These are phyloP conservation scores for Serendipita sp. DNA, from an alignment of 768 basidiomycete species.

Conservation along the genomic window DNA sequence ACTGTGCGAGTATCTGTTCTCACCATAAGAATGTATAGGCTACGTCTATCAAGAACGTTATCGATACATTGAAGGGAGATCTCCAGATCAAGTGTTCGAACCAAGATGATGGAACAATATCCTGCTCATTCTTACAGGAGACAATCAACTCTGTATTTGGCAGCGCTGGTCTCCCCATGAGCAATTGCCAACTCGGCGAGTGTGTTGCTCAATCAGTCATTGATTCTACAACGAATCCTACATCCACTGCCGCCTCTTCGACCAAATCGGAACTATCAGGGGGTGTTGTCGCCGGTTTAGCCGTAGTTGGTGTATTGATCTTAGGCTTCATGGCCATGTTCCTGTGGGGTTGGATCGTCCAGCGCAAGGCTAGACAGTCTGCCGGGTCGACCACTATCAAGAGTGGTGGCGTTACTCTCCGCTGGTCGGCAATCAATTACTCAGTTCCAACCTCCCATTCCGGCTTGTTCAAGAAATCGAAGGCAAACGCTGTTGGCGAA, in stretches of 20 bases:
- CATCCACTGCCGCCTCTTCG: slow-evolving; percentile 19
- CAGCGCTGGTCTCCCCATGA: slow-evolving; percentile 47
- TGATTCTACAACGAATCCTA: slow-evolving; percentile 26
- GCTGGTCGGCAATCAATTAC: slow-evolving; percentile 58
- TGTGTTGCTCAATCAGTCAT: slow-evolving; percentile 72
- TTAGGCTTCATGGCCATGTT: slow-evolving; percentile 42
- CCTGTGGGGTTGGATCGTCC: slow-evolving; percentile 41
- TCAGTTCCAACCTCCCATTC: slow-evolving; percentile 24
- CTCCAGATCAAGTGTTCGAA: slow-evolving; percentile 53
- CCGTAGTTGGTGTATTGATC: slow-evolving; percentile 58
- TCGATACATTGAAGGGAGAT: slow-evolving; percentile 48
- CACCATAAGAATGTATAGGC: slow-evolving; percentile 7
- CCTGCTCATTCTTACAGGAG: slow-evolving; percentile 64
- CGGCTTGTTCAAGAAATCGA: not conserved
- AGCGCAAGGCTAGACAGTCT: slow-evolving; percentile 41
- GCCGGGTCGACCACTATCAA: slow-evolving; percentile 20
- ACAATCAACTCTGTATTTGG: slow-evolving; percentile 60
- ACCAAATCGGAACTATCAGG: slow-evolving; percentile 32
- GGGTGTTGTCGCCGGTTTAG: slow-evolving; percentile 84
- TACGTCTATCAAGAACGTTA: slow-evolving; percentile 38
- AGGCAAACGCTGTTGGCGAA: not conserved
- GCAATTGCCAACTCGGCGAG: slow-evolving; percentile 71
- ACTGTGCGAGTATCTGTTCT: not conserved
- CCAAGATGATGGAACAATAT: slow-evolving; percentile 27
- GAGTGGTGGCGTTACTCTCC: slow-evolving; percentile 40